Conservation (phyloP, 2,329 filamentous ascomycete genomes). For the Albifimbria verrucaria region DNA sequence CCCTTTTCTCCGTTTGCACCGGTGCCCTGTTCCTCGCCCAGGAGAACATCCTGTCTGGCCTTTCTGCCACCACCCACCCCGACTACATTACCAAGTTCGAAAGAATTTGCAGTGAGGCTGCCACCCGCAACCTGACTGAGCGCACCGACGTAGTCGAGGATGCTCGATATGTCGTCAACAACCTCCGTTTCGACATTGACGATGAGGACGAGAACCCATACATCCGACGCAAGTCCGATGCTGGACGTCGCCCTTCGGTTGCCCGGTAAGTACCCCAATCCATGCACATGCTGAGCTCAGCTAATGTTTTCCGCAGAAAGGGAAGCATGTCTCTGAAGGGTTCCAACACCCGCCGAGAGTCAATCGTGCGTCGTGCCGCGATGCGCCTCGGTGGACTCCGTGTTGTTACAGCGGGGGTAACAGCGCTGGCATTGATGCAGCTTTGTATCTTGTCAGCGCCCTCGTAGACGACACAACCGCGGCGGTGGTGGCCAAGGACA, state of each 20-base stretch:
- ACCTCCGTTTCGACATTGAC: conserved; percentile 80
- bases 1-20: conserved; percentile 75
- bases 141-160: conserved; percentile 81
- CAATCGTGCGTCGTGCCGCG: conserved; percentile 72
- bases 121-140: conserved; percentile 66
- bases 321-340: conserved; percentile 80
- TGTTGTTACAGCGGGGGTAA: conserved; percentile 77
- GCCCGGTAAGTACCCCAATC: conserved; percentile 48
- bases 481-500: conserved; percentile 67
- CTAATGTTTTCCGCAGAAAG: conserved; percentile 51
- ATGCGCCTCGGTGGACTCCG: conserved; percentile 68
- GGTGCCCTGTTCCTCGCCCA: conserved; percentile 75
- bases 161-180: conserved; percentile 83
- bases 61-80: conserved; percentile 79
- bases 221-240: conserved; percentile 70
- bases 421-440: conserved; percentile 77
- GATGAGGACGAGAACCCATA: conserved; percentile 82
- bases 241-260: conserved; percentile 57
- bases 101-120: conserved; percentile 73
- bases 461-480: conserved; percentile 75
- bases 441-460: conserved; percentile 80
- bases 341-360: conserved; percentile 72
- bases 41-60: conserved; percentile 72
- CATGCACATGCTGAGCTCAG: conserved; percentile 16
- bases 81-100: conserved; percentile 79